Base-by-base conservation (phyloP, 2,329 filamentous ascomycete genomes). In the Exophiala alcalophila region DNA sequence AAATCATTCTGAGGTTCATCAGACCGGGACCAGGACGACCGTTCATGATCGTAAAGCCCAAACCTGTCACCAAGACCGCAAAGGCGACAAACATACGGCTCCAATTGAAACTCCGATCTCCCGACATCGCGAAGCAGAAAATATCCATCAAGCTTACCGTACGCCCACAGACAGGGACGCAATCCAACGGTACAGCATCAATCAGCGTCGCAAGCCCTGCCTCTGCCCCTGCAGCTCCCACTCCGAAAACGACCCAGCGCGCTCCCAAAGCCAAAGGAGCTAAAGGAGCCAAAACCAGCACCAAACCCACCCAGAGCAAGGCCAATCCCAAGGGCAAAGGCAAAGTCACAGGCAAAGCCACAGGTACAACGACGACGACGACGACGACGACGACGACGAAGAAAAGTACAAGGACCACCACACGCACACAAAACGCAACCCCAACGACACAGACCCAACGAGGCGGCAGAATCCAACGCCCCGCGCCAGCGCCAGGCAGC, bases 191-290 rank as follows among this genome's bases (percentile, higher is more conserved):
- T 9, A 20, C 4, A 3, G 7, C 21, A 12, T 12, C 11, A 3
- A 25, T 6, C 12, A 23, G 32, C 32, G 21, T 12, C 18, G 10
- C 31, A 35, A 15, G 5, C 18, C 1, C 19, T 9, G 15, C 30
- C 11, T n/a, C 30, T 19, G 7, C 30, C 21, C 4, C 27, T n/a
- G n/a, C n/a, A 12, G 15, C 29, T 10, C 29, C 29, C n/a, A 10
- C 29, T 9, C 29, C 14, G 4, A 14, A 16, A 27, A 20, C 5
- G 11, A 2, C 9, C 8, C 35, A 21, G 35, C 25, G 9, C n/a
- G n/a, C n/a, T n/a, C n/a, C n/a, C n/a, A n/a, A n/a, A n/a, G 16
- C 35, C 23, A 23, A 21, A 34, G 16, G 21, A 42, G 29, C 19
- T 27, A 27, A 16, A 35, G n/a, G 31, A 30, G 21, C 40, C 21